Conservation (phyloP, 1,284 basidiomycete species). For the Puccinia polysora region DNA sequence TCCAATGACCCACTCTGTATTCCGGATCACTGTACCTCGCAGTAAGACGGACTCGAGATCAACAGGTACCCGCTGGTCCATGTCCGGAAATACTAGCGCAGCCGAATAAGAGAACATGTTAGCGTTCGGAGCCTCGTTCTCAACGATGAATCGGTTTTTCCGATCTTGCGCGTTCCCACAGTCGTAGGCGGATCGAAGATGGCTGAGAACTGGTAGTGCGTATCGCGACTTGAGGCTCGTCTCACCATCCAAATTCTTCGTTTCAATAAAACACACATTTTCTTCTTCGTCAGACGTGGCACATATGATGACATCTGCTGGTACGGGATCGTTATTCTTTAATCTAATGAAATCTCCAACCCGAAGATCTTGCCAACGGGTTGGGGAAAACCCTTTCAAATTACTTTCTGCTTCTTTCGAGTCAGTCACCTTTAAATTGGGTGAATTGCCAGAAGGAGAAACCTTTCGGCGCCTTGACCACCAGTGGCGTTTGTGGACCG, state of each 20-base stretch:
- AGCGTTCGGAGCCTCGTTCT: slow-evolving; percentile 80
- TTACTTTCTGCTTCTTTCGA: slow-evolving; percentile 23
- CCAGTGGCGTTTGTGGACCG: slow-evolving; percentile 23
- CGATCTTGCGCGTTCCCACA: slow-evolving; percentile 56
- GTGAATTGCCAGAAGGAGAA: slow-evolving; percentile 1
- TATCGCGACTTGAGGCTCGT: slow-evolving; percentile 94
- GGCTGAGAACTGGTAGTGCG: slow-evolving; percentile 69
- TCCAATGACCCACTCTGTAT: slow-evolving; percentile 88
- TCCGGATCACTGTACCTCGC: slow-evolving; percentile 82
- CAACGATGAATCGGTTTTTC: slow-evolving; percentile 62
- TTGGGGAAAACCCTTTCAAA: no score
- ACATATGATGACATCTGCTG: slow-evolving; percentile 88
- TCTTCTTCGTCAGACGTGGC: slow-evolving; percentile 90
- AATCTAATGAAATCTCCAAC: slow-evolving; percentile 95
- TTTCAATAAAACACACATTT: slow-evolving; percentile 94
- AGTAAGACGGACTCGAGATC: slow-evolving; percentile 79
- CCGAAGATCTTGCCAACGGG: slow-evolving; percentile 94
- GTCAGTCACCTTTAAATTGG: slow-evolving; percentile 15
- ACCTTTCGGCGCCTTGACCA: slow-evolving; percentile 17
- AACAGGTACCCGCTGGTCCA: slow-evolving; percentile 58
- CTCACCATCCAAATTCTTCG: slow-evolving; percentile 98
- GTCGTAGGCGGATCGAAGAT: slow-evolving; percentile 59
- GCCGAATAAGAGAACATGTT: slow-evolving; percentile 94
- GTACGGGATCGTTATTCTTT: slow-evolving; percentile 77
- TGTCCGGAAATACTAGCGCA: slow-evolving; percentile 62